Evolutionary conservation across 768 basidiomycete species (phyloP), one percentile per base, ranked within the genome.

Genomic region (Psilocybe azurescens): DNA sequence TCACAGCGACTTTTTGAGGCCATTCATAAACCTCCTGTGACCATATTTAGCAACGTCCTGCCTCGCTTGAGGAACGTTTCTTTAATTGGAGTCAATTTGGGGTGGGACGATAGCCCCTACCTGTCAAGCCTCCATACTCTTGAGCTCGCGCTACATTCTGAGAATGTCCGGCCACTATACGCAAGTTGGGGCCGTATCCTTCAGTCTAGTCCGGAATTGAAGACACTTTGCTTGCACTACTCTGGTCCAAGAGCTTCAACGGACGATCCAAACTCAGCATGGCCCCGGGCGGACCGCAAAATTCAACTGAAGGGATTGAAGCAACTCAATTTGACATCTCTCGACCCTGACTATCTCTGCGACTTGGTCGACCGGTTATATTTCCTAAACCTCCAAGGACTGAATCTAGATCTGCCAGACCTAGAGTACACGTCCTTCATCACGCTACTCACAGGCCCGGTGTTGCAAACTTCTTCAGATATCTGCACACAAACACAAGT

Each of bases 81-180:
- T 16, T 75, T 89, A 51, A 86, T 88, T 63, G 88, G 88, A 54
- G 87, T 89, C 63, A 88, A 88, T 70, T 79, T 89, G 32, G 84
- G 83, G 3, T 89, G 86, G 86, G 77, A 74, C 3, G 72, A 76
- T 24, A 78, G 79, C 30, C 79, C 83, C 6, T 86, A 82, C 73
- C 79, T 88, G 58, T 71, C 72, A 28, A 77, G 77, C 47, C 76
- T 89, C 46, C 75, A 79, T 30, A 72, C 79, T 53, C 77, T 89
- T 46, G 84, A 89, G 71, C 77, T 88, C 49, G 87, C 86, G 9
- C 79, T 89, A 13, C 87, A 89, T 68, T 77, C 82, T 1, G 83
- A 87, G 64, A 83, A 77, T 58, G 84, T 86, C 39, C 83, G 88
- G 24, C 84, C 85, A 5, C 77, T 83, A 2, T 87, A 83, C 71